A percentile compares a stretch with the other conserved stretches of the same genome.
These are phyloP conservation scores for Cryphonectria parasitica DNA, from an alignment of 2,329 filamentous ascomycete genomes.

Conservation along the genomic window DNA sequence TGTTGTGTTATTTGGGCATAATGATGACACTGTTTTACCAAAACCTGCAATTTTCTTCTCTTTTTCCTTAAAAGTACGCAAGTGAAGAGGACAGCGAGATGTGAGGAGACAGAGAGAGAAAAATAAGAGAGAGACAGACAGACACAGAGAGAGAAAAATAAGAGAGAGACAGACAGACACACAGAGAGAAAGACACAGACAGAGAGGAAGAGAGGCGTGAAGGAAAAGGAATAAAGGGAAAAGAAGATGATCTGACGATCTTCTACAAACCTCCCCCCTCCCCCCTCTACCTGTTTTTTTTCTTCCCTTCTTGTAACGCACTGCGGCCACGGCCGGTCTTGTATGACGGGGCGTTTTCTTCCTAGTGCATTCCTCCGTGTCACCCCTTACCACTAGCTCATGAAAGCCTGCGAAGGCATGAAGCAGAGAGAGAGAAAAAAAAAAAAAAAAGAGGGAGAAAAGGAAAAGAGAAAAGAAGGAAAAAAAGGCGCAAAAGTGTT, in stretches of 20 bases:
- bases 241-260: too few species aligned
- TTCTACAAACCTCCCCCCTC: too few species aligned
- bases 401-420: too few species aligned
- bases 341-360: too few species aligned
- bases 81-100: neutral
- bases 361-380: too few species aligned
- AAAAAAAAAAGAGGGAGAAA: neutral
- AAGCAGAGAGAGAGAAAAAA: too few species aligned
- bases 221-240: too few species aligned
- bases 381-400: neutral
- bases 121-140: neutral
- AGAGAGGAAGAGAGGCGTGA: too few species aligned
- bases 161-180: neutral
- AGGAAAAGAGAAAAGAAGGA: neutral
- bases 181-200: too few species aligned
- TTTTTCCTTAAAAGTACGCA: neutral
- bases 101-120: neutral
- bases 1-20: neutral
- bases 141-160: neutral
- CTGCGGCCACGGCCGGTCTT: too few species aligned
- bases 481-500: too few species aligned
- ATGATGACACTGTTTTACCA: neutral
- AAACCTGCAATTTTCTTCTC: neutral
- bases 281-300: too few species aligned
- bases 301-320: neutral